Percentiles rank a stretch among this genome's conserved stretches.
Evolutionary conservation across 2,329 filamentous ascomycete species (phyloP).

Genomic region (Trichoderma sp.): DNA sequence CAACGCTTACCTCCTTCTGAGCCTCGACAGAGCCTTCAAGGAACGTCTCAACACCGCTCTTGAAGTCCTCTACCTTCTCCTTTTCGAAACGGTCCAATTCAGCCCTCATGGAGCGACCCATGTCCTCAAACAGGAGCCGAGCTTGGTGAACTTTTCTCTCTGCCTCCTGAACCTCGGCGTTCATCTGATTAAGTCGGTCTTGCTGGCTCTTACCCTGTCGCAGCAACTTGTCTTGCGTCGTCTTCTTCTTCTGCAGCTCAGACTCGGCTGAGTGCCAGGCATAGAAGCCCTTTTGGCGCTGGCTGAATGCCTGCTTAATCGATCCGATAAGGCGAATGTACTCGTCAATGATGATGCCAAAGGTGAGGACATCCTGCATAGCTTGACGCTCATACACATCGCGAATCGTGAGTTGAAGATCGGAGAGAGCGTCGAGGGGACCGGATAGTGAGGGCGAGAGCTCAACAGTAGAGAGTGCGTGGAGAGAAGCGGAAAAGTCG

Average conservation of each 20-base stretch:
- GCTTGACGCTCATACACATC: slow-evolving; percentile 97
- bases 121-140: slow-evolving; percentile 89
- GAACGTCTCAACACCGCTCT: slow-evolving; percentile 96
- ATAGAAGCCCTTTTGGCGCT: slow-evolving; percentile 94
- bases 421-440: slow-evolving; percentile 86
- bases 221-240: slow-evolving; percentile 90
- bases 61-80: slow-evolving; percentile 99
- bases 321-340: slow-evolving; percentile 96
- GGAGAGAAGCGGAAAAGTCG: slow-evolving; percentile 91
- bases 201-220: slow-evolving; percentile 94
- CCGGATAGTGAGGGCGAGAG: slow-evolving; percentile 85
- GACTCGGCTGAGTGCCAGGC: slow-evolving; percentile 90
- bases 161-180: slow-evolving; percentile 90
- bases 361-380: slow-evolving; percentile 92
- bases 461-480: slow-evolving; percentile 89
- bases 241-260: slow-evolving; percentile 86
- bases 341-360: slow-evolving; percentile 97
- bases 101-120: slow-evolving; percentile 87
- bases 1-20: slow-evolving; percentile 79
- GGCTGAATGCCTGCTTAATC: slow-evolving; percentile 88
- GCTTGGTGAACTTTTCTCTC: slow-evolving; percentile 92
- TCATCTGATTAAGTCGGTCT: slow-evolving; percentile 88
- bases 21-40: slow-evolving; percentile 95
- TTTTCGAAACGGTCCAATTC: slow-evolving; percentile 93
- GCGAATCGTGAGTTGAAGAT: slow-evolving; percentile 88